Conservation (phyloP, 2,329 filamentous ascomycete species). For the Colletotrichum limetticola region DNA sequence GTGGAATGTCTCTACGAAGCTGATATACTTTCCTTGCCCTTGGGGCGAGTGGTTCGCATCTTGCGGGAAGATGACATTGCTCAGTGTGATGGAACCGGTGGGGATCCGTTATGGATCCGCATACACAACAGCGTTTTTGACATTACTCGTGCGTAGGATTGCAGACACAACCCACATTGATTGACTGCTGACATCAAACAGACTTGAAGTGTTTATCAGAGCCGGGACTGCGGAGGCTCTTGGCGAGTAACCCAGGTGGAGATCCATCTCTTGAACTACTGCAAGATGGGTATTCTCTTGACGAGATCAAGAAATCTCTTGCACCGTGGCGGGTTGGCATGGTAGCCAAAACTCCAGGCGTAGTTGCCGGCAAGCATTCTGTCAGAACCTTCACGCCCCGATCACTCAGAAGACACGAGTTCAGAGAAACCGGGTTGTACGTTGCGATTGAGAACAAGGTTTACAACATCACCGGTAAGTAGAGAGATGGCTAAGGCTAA, state of each 20-base stretch:
- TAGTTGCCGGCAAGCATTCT: not conserved
- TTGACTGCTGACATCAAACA: not conserved
- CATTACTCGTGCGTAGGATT: conserved; percentile 17
- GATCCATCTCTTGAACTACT: conserved; percentile 14
- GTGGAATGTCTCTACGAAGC: not conserved
- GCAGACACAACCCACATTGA: no score
- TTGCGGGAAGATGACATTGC: conserved; percentile 15
- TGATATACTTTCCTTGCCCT: not conserved
- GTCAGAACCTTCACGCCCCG: not conserved
- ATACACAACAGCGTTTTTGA: conserved; percentile 25
- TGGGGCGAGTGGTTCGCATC: conserved; percentile 7
- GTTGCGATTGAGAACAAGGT: conserved; percentile 23
- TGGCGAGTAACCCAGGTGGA: conserved; percentile 2
- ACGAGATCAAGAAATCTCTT: not conserved
- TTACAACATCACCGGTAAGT: conserved; percentile 34
- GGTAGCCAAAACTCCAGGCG: not conserved
- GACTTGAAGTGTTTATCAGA: not conserved
- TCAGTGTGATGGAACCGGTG: conserved; percentile 5
- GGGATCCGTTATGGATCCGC: conserved; percentile 8
- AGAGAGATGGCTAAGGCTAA: rapidly evolving
- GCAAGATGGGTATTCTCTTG: not conserved
- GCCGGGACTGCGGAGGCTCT: not conserved
- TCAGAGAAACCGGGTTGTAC: conserved; percentile 19
- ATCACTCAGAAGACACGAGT: conserved; percentile 14
- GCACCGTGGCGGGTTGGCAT: conserved; percentile 7